Conservation (phyloP, 345 rosid genomes). For the Stellera chamaejasme region DNA sequence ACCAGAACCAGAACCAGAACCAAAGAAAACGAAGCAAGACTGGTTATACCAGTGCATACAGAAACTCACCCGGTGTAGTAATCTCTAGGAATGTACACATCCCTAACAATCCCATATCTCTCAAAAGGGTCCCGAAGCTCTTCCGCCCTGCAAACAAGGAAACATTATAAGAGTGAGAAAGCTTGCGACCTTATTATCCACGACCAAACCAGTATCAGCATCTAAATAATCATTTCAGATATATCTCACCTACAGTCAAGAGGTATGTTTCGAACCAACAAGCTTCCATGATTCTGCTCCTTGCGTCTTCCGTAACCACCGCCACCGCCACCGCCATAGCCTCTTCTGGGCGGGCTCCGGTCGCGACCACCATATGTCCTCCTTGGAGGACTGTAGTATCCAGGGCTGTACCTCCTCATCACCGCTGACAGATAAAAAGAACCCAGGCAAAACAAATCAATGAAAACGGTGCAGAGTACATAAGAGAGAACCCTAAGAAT, state of each 20-base stretch:
- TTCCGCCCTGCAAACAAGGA: conserved; percentile 50
- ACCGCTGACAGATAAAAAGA: conserved; percentile 15
- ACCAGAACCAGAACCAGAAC: not conserved
- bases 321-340: conserved; percentile 42
- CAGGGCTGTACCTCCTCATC: conserved; percentile 92
- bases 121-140: conserved; percentile 82
- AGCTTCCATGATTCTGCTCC: conserved; percentile 71
- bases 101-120: conserved; percentile 83
- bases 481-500: not conserved
- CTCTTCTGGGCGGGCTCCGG: conserved; percentile 69
- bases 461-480: not conserved
- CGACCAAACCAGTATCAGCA: too few species aligned
- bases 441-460: not conserved
- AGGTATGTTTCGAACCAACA: conserved; percentile 89
- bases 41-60: not conserved
- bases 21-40: not conserved
- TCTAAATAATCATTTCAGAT: not conserved
- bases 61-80: conserved; percentile 79
- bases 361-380: conserved; percentile 76
- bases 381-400: conserved; percentile 80
- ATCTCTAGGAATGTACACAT: conserved; percentile 89
- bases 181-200: too few species aligned
- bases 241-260: conserved; percentile 72
- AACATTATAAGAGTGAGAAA: too few species aligned
- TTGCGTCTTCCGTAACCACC: conserved; percentile 75